These are phyloP conservation scores for Macrophomina phaseolina DNA, from an alignment of 2,329 filamentous ascomycete genomes.

Conservation along the genomic window DNA sequence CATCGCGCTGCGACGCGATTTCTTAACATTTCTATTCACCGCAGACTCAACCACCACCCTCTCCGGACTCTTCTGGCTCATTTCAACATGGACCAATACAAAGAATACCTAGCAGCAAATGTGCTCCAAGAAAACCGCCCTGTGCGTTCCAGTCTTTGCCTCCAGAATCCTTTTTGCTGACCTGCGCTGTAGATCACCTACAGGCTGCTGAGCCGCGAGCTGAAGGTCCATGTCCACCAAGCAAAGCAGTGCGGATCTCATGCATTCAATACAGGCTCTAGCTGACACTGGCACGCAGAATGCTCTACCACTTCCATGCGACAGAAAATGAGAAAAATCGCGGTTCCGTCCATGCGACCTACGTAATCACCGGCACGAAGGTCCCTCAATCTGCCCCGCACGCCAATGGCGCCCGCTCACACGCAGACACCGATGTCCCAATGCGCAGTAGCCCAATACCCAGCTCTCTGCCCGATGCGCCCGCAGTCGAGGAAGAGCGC, in stretches of 20 bases:
- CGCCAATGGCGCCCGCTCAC: constrained; percentile 39
- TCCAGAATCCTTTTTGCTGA: background rate
- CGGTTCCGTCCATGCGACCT: constrained; percentile 86
- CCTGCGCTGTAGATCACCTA: constrained; percentile 74
- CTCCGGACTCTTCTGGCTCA: background rate
- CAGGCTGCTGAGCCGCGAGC: constrained; percentile 77
- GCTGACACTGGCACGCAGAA: constrained; percentile 58
- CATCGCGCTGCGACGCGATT: constrained; percentile 20
- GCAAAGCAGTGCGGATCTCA: constrained; percentile 75
- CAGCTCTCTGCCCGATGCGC: constrained; percentile 58
- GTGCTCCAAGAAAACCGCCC: constrained; percentile 77
- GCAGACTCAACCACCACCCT: background rate
- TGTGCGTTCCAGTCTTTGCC: constrained; percentile 55
- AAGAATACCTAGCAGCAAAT: constrained; percentile 74
- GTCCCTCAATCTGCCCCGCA: constrained; percentile 39
- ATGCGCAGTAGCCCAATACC: constrained; percentile 72
- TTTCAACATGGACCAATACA: constrained; percentile 62
- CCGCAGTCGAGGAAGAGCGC: constrained; percentile 50
- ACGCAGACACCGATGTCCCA: constrained; percentile 70
- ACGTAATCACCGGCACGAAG: constrained; percentile 77
- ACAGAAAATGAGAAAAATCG: constrained; percentile 77
- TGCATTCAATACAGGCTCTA: constrained; percentile 36
- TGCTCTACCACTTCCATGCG: constrained; percentile 84
- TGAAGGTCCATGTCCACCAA: constrained; percentile 82
- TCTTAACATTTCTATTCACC: constrained; percentile 10